Evolutionary conservation across 768 basidiomycete genomes (phyloP).

Genomic region (Suillus weaverae): DNA sequence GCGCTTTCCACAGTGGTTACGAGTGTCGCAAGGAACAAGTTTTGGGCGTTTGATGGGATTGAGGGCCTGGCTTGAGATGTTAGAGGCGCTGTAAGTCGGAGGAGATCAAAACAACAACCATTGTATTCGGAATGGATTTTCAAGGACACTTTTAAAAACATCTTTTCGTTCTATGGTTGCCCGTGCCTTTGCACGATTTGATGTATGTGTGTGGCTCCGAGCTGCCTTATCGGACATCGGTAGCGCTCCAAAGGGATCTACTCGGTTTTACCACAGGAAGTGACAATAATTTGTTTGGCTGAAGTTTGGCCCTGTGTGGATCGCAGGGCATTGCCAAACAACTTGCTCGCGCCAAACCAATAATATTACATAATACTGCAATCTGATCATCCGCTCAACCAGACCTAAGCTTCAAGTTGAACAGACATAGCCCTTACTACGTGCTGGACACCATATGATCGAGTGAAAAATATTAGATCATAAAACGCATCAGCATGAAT

Average conservation of each 20-base stretch:
- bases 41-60: slow-evolving; percentile 53
- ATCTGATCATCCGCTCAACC: background rate
- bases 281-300: background rate
- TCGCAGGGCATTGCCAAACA: background rate
- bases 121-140: slow-evolving; percentile 32
- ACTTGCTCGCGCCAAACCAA: background rate
- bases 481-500: slow-evolving; percentile 33
- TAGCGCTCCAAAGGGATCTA: background rate
- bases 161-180: slow-evolving; percentile 51
- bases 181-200: slow-evolving; percentile 61
- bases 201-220: slow-evolving; percentile 53
- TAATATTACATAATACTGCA: background rate
- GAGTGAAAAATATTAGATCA: slow-evolving; percentile 42
- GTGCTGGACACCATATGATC: slow-evolving; percentile 53
- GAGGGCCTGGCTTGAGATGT: slow-evolving; percentile 49
- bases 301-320: background rate
- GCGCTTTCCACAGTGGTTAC: slow-evolving; percentile 48
- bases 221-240: slow-evolving; percentile 52
- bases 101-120: slow-evolving; percentile 42
- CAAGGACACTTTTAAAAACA: slow-evolving; percentile 63
- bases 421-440: slow-evolving; percentile 37
- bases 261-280: background rate
- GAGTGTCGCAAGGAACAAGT: slow-evolving; percentile 48
- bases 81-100: background rate
- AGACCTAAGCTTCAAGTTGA: slow-evolving; percentile 34